These are phyloP conservation scores for Arabidopsis hybrid DNA, from an alignment of 441 rosid genomes.

Conservation along the genomic window DNA sequence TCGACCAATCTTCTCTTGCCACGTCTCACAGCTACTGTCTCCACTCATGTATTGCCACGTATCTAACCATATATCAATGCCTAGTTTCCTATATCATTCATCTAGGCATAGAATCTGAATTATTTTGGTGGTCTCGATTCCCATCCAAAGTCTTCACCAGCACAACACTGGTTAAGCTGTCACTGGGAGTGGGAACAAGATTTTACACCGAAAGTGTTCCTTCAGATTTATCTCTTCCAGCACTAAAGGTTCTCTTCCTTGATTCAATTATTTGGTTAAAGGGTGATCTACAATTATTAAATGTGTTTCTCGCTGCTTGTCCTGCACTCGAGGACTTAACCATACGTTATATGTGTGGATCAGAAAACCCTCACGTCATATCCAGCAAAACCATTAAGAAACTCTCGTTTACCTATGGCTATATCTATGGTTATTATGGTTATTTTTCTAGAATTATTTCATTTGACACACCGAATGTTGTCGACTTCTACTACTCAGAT, in stretches of 20 bases:
- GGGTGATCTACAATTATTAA: neutral
- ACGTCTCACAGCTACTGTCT: too few relatives aligned
- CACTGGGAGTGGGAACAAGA: neutral
- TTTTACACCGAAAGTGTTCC: neutral
- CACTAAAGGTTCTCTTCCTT: neutral
- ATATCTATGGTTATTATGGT: neutral
- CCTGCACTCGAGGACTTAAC: neutral
- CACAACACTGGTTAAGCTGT: constrained; percentile 12
- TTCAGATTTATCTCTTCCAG: neutral
- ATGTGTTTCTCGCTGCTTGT: neutral
- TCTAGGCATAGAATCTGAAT: neutral
- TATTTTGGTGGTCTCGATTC: neutral
- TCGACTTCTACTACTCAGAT: neutral
- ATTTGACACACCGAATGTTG: neutral
- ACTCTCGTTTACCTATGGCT: neutral
- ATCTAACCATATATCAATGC: too few relatives aligned
- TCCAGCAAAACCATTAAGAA: neutral
- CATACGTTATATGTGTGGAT: neutral
- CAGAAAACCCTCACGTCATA: neutral
- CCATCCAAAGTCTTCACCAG: constrained; percentile 11
- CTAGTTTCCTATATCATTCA: too few relatives aligned
- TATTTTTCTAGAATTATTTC: neutral
- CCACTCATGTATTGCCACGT: too few relatives aligned
- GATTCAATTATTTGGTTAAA: neutral
- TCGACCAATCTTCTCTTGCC: too few relatives aligned